Conservation (phyloP, 805 yeast species). For the Candida mattraensis region DNA sequence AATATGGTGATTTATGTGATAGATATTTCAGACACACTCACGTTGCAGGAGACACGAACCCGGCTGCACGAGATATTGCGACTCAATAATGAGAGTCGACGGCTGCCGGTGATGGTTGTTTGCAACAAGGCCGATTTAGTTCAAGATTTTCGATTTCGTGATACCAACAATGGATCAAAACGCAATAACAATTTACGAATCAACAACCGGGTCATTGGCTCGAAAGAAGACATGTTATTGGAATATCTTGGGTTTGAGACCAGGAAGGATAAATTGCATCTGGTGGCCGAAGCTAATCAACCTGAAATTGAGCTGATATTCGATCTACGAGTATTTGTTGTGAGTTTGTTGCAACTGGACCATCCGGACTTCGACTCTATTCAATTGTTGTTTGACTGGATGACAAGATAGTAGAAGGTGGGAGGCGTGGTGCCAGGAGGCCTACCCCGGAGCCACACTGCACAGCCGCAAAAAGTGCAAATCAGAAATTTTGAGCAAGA, state of each 20-base stretch:
- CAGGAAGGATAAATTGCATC: conserved; percentile 2
- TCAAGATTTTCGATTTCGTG: conserved; percentile 16
- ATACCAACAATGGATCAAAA: conserved; percentile 7
- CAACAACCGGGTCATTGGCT: conserved; percentile 8
- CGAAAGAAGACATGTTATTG: conserved; percentile 14
- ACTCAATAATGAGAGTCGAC: conserved; percentile 18
- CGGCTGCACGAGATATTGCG: conserved; percentile 23
- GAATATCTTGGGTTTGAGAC: conserved; percentile 22
- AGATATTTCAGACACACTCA: conserved; percentile 32
- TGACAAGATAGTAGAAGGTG: conserved; percentile 17
- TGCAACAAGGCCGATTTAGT: conserved; percentile 33
- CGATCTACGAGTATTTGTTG: conserved; percentile 25
- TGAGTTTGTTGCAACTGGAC: conserved; percentile 19
- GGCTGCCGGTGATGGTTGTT: conserved; percentile 28
- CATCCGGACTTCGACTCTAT: conserved; percentile 13
- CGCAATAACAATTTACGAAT: conserved; percentile 11
- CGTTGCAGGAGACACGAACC: conserved; percentile 21
- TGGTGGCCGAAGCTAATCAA: too few relatives aligned
- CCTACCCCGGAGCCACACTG: too few relatives aligned
- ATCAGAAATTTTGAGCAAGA: too few relatives aligned
- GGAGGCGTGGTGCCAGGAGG: too few relatives aligned
- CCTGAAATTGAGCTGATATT: conserved; percentile 16
- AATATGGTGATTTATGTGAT: conserved; percentile 28
- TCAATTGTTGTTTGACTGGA: conserved; percentile 24
- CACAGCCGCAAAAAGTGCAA: too few relatives aligned